Evolutionary conservation across 2,329 filamentous ascomycete species (phyloP), one percentile per base, ranked within the genome.

Genomic region (Acrodontium crateriforme): DNA sequence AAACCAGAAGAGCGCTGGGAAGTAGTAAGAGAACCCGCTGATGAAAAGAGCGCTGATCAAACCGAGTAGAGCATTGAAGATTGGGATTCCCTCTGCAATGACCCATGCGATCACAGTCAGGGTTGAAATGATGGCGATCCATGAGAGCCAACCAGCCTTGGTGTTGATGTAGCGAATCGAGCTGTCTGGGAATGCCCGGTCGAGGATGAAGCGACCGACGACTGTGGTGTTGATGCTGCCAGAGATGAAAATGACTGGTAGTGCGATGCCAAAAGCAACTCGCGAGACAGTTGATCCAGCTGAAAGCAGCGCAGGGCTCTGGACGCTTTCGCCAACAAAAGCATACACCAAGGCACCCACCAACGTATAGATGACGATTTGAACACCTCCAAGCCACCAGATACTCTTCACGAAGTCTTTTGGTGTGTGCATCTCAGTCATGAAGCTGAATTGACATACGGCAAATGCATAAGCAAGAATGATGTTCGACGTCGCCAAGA

Each of bases 191-290:
- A 78, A 78, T 6, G 75, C 47, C 16, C 75, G 67, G 3, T 70
- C 55, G 42, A 78, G 78, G 32, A 78, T 58, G 41, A 75, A 75
- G 44, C 77, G 78, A 30, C 62, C 63, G 2, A 71, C 72, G 2
- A 80, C 69, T 34, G 75, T 69, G 9, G 68, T 74, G 45, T 78
- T 74, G 37, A 82, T 75, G 5, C 79, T 74, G 29, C 76, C 77
- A 0, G 75, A 72, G 27, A 82, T 69, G 25, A 81, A 58, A 32
- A 81, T 80, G 2, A 77, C 80, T 9, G 75, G 75, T 2, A 76
- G 60, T 1, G 76, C 76, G 34, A 81, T 59, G 14, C 72, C 74
- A 53, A 72, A 81, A n/a, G 74, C 72, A n/a, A 74, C 54, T 49
- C 78, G 78, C 20, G 64, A 57, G 18, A 78, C 53, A 0, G 64